Base-by-base conservation (phyloP, 108 stramenopile genomes). In the Stephanodiscus minutulus region DNA sequence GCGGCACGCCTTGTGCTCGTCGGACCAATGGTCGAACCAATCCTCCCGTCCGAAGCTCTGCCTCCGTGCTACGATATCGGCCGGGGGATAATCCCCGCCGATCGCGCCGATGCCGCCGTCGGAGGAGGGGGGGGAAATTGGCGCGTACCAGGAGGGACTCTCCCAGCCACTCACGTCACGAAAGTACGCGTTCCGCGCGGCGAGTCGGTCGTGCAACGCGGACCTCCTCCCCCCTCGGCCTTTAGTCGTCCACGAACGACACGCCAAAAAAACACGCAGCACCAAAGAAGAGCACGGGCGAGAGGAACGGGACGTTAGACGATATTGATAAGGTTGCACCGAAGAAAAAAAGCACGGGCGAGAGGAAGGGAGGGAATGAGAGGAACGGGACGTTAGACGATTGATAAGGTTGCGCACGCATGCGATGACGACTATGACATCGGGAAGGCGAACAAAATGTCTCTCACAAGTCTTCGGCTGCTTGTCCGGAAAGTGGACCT, bases 131-230 rank as follows among this genome's bases (percentile, higher is more conserved):
- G 39, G 39, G 43, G 43, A 44, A 0, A 44, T 44, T 0, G 53
- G 64, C 7, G 73, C 80, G 72, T 83, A 92, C 80, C 82, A 90
- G 20, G 76, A 59, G 5, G 88, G 83, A 12, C 79, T 81, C 54
- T 89, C 91, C 88, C 88, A 93, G 8, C 91, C 91, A 57, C 73
- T 73, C 0, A 90, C 88, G 58, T 87, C 84, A 11, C 82, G 77
- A 61, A 88, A 88, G 35, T 58, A 77, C 1, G 85, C 88, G 33
- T 65, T 61, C 13, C 76, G 58, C 5, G 18, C 57, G 11, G 17
- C 71, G 18, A 88, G 50, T 59, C 73, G 48, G 7, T 77, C 86
- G 62, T 93, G 85, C 17, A 93, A 57, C 29, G 82, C 79, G 29
- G 83, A 82, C 33, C 80, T 68, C 50, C 82, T 87, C 6, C 54